phyloP scores from a whole-genome alignment of 805 yeast genomes.

The Metschnikowia reukaufii region DNA sequence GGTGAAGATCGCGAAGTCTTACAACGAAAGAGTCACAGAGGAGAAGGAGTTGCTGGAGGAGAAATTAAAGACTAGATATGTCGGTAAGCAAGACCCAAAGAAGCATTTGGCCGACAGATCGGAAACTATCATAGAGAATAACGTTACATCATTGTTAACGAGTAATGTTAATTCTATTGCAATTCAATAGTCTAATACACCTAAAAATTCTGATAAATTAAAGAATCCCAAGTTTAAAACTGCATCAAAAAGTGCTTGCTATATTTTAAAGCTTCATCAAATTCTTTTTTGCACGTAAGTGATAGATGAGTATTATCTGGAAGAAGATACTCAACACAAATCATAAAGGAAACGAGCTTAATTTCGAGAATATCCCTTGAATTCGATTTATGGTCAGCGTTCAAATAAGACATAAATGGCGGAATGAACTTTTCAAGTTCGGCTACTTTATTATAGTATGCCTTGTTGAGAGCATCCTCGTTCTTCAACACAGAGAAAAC shows the following conservation, averaged over 20 bases:
- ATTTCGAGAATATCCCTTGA: conserved; percentile 9
- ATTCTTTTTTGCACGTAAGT: not conserved
- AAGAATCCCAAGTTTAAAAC: conserved; percentile 4
- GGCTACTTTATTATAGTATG: conserved; percentile 10
- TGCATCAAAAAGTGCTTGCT: conserved; percentile 10
- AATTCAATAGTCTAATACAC: conserved; percentile 53
- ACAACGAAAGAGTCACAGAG: conserved; percentile 87
- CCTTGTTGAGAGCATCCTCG: conserved; percentile 8
- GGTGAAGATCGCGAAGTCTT: conserved; percentile 88
- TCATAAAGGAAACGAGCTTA: conserved; percentile 16
- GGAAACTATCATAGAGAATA: conserved; percentile 81
- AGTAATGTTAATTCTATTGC: conserved; percentile 90
- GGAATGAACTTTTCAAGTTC: conserved; percentile 16
- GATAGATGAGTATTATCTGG: conserved; percentile 7
- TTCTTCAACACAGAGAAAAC: not conserved
- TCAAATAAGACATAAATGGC: conserved; percentile 9
- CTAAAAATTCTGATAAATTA: not conserved
- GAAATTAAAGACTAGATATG: conserved; percentile 91
- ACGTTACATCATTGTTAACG: conserved; percentile 81
- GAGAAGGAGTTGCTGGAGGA: conserved; percentile 87
- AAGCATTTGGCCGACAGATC: conserved; percentile 92
- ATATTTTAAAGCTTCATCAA: conserved; percentile 10
- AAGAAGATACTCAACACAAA: conserved; percentile 12
- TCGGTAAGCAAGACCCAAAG: conserved; percentile 98
- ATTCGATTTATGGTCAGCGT: conserved; percentile 2